Conservation (phyloP, 2,329 filamentous ascomycete species). For the Fusarium sterilihyphosum region DNA sequence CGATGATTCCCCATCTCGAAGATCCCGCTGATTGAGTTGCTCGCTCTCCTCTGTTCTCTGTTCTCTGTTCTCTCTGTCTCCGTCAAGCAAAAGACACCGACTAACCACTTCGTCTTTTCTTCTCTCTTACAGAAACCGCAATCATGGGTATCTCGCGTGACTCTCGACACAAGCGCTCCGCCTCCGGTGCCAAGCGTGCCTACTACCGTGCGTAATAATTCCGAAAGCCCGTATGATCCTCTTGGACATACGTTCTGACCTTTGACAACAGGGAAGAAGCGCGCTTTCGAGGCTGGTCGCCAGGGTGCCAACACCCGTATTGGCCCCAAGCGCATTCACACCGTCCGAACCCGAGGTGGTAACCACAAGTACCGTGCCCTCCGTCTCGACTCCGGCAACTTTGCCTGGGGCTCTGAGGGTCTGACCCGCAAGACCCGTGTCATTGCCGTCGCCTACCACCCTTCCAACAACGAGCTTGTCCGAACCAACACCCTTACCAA, state of each 20-base stretch:
- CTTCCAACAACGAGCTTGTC: constrained; percentile 99
- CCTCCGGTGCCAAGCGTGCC: constrained; percentile 97
- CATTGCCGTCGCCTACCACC: constrained; percentile 98
- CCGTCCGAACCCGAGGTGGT: constrained; percentile 95
- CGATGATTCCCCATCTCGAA: constrained; percentile 39
- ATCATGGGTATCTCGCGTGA: constrained; percentile 99
- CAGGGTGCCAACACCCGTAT: constrained; percentile 99
- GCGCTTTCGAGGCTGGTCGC: constrained; percentile 99
- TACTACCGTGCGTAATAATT: constrained; percentile 79
- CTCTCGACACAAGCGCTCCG: constrained; percentile 99
- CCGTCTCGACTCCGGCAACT: constrained; percentile 98
- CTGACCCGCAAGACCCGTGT: constrained; percentile 99
- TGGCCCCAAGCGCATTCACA: constrained; percentile 94
- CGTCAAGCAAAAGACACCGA: constrained; percentile 1
- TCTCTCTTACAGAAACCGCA: constrained; percentile 69
- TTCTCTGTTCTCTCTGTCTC: constrained; percentile 1
- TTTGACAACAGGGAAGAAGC: constrained; percentile 85
- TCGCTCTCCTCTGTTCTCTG: constrained; percentile 10
- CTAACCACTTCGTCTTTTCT: constrained; percentile 37
- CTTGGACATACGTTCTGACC: constrained; percentile 76
- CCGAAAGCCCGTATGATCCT: constrained; percentile 74
- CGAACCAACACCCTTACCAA: constrained; percentile 99
- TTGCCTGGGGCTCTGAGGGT: constrained; percentile 98
- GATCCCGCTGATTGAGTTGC: constrained; percentile 37
- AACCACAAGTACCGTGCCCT: constrained; percentile 99